A percentile compares a stretch with the other conserved stretches of the same genome.
Evolutionary conservation across 2,329 filamentous ascomycete species (phyloP).

Genomic region (Epichloe amarillans): DNA sequence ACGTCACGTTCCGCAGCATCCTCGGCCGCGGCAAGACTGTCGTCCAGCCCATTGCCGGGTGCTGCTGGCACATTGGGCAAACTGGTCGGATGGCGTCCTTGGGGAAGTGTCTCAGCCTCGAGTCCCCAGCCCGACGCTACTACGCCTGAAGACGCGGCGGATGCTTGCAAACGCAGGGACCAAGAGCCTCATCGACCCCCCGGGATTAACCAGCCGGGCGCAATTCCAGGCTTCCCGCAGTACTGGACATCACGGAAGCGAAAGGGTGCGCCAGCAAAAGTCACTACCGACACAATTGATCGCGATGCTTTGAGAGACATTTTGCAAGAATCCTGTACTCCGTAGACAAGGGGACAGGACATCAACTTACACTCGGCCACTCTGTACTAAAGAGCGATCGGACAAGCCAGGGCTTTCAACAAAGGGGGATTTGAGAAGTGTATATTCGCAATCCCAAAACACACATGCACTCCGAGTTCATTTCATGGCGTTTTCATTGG

Average conservation of each 20-base stretch:
- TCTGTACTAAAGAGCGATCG: too few species aligned
- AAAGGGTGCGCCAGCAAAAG: slow-evolving; percentile 39
- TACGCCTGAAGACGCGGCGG: slow-evolving; percentile 1
- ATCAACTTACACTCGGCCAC: too few species aligned
- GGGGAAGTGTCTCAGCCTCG: slow-evolving; percentile 19
- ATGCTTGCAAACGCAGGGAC: slow-evolving; percentile 12
- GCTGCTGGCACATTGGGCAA: slow-evolving; percentile 24
- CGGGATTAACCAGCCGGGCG: slow-evolving; percentile 68
- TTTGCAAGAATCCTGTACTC: slow-evolving; percentile 21
- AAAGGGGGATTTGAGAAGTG: too few species aligned
- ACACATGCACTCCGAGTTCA: neutral
- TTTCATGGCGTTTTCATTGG: neutral
- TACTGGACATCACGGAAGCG: slow-evolving; percentile 37
- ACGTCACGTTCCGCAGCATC: slow-evolving; percentile 19
- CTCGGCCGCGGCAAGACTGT: slow-evolving; percentile 16
- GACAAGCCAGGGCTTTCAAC: too few species aligned
- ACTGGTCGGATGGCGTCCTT: slow-evolving; percentile 36
- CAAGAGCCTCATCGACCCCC: slow-evolving; percentile 37
- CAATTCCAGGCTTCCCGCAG: slow-evolving; percentile 57
- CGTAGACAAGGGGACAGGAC: too few species aligned
- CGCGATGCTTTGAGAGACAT: slow-evolving; percentile 47
- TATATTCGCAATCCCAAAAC: neutral
- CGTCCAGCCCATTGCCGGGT: slow-evolving; percentile 13
- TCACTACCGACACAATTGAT: slow-evolving; percentile 46
- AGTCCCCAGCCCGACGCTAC: slow-evolving; percentile 7